Percentiles rank a stretch among this genome's conserved stretches.
phyloP scores from a whole-genome alignment of 2,329 filamentous ascomycete genomes.

The Claviceps sp. region DNA sequence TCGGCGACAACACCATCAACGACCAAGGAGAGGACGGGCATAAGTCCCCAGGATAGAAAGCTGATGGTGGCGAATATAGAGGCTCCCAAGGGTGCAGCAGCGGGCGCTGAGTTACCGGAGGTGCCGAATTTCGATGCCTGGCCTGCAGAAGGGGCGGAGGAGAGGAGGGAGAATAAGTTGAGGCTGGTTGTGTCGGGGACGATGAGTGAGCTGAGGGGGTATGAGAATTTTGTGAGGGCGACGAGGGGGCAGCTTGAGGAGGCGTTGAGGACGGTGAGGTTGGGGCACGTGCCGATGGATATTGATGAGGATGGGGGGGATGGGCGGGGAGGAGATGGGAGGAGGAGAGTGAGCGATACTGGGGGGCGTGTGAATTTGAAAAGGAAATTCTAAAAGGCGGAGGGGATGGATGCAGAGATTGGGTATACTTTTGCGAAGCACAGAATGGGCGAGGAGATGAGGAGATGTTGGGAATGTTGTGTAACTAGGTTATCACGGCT shows the following conservation, averaged over 20 bases:
- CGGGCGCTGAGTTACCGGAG: not conserved
- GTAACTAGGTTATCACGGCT: not conserved
- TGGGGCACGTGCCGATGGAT: not conserved
- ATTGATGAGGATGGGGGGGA: not conserved
- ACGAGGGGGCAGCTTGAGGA: conserved; percentile 9
- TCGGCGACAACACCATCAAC: too few species aligned
- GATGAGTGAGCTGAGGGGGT: conserved; percentile 10
- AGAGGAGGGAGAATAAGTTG: conserved; percentile 10
- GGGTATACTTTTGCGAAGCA: not conserved
- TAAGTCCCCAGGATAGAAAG: conserved; percentile 4
- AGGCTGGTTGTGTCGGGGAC: conserved; percentile 11
- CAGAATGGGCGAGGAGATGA: too few species aligned
- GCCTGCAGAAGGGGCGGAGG: conserved; percentile 7
- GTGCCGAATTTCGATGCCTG: not conserved
- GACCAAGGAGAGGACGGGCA: not conserved
- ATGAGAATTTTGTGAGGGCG: conserved; percentile 12
- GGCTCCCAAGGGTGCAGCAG: conserved; percentile 3
- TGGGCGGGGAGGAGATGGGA: not conserved
- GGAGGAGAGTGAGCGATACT: not conserved
- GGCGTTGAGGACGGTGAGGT: conserved; percentile 13
- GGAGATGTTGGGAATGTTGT: not conserved
- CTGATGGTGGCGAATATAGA: conserved; percentile 20
- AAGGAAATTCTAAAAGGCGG: not conserved
- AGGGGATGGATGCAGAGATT: not conserved
- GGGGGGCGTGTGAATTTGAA: not conserved